A percentile compares a stretch with the other conserved stretches of the same genome.
Evolutionary conservation across 768 basidiomycete genomes (phyloP).

Genomic region (Boletus huronensis): DNA sequence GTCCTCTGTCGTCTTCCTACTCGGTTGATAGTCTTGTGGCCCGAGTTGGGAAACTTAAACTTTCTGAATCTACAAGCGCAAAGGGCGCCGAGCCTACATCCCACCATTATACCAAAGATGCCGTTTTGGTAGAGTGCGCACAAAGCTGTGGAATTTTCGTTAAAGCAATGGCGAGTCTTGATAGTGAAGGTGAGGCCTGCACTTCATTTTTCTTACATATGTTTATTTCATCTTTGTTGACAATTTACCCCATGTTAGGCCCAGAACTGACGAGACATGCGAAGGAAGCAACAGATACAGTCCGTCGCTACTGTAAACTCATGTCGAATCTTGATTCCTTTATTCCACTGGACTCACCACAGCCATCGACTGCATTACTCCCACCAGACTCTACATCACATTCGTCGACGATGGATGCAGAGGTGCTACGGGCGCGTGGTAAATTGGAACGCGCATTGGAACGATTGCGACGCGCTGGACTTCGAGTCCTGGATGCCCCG

Average conservation of each 20-base stretch:
- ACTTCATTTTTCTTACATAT: background rate
- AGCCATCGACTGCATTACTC: background rate
- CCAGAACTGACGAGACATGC: constrained; percentile 19
- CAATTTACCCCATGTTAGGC: constrained; percentile 1
- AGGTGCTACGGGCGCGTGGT: constrained; percentile 35
- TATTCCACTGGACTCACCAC: background rate
- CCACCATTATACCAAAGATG: constrained; percentile 2
- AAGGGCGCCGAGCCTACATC: background rate
- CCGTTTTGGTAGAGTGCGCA: constrained; percentile 35
- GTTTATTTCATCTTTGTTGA: background rate
- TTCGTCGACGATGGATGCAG: constrained; percentile 3
- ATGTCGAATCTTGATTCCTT: constrained; percentile 10
- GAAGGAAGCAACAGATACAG: constrained; percentile 14
- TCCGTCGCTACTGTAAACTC: constrained; percentile 21
- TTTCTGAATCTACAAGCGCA: constrained; percentile 9
- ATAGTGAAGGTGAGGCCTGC: constrained; percentile 11
- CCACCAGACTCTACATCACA: background rate
- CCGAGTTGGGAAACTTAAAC: constrained; percentile 19
- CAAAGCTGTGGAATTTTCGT: constrained; percentile 42
- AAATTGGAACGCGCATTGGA: constrained; percentile 65
- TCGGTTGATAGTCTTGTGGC: constrained; percentile 18
- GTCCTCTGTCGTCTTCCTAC: background rate
- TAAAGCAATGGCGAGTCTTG: constrained; percentile 40
- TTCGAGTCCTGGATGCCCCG: constrained; percentile 44
- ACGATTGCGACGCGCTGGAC: constrained; percentile 47